phyloP scores from a whole-genome alignment of 192 early-diverging fungal species.

The Entrophospora sp. region DNA sequence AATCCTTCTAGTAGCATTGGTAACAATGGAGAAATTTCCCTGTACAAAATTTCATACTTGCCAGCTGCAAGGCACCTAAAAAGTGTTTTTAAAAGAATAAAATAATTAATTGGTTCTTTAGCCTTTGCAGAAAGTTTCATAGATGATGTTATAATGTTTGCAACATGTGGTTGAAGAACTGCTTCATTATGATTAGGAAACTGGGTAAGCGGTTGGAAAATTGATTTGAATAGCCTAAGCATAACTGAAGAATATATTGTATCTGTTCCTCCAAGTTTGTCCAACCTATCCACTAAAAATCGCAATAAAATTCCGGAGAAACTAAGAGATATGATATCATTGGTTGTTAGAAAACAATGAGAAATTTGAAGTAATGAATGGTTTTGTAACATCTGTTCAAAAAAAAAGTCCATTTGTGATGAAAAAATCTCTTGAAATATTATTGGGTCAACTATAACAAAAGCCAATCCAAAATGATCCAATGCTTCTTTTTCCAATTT shows the following conservation, averaged over 20 bases:
- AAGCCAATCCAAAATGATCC: slow-evolving; percentile 82
- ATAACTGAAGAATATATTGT: slow-evolving; percentile 57
- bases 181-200: slow-evolving; percentile 89
- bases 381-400: slow-evolving; percentile 74
- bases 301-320: slow-evolving; percentile 72
- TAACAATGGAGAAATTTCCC: slow-evolving; percentile 89
- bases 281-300: slow-evolving; percentile 71
- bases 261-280: slow-evolving; percentile 63
- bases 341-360: slow-evolving; percentile 73
- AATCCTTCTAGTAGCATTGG: slow-evolving; percentile 86
- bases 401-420: slow-evolving; percentile 77
- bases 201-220: slow-evolving; percentile 86
- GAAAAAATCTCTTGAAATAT: slow-evolving; percentile 95
- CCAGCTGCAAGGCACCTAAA: slow-evolving; percentile 97
- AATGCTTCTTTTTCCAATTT: slow-evolving; percentile 89
- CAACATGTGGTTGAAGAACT: slow-evolving; percentile 88
- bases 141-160: slow-evolving; percentile 79
- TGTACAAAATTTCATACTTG: slow-evolving; percentile 89
- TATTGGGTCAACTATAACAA: slow-evolving; percentile 73
- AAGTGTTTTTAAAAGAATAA: slow-evolving; percentile 77
- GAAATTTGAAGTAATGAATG: slow-evolving; percentile 70
- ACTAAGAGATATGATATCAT: slow-evolving; percentile 62
- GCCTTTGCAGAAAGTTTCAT: slow-evolving; percentile 78
- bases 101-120: slow-evolving; percentile 85
- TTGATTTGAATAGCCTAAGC: slow-evolving; percentile 86